These are phyloP conservation scores for Sanghuangporus baumii DNA, from an alignment of 1,284 basidiomycete genomes.

Conservation along the genomic window DNA sequence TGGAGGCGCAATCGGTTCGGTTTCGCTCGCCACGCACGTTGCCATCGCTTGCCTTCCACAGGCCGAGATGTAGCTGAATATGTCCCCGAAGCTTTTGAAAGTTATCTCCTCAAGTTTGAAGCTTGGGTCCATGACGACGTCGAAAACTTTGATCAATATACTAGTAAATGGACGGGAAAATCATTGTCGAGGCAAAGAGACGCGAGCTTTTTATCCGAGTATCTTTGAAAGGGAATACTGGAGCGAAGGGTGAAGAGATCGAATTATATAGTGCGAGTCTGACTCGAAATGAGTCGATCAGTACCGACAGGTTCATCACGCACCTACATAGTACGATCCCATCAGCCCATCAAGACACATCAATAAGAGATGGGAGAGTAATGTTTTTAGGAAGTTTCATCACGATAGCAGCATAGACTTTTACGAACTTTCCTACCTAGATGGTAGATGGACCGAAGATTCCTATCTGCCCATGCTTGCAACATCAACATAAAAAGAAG, in stretches of 20 bases:
- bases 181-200: not conserved
- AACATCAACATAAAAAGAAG: too few species aligned
- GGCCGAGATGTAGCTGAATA: not conserved
- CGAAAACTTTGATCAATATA: not conserved
- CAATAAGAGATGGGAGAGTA: too few species aligned
- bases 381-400: too few species aligned
- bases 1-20: not conserved
- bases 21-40: not conserved
- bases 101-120: not conserved
- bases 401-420: too few species aligned
- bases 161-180: not conserved
- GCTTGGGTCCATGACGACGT: not conserved
- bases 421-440: too few species aligned
- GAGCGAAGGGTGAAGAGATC: not conserved
- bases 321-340: too few species aligned
- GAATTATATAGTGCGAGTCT: too few species aligned
- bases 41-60: not conserved
- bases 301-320: too few species aligned
- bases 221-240: not conserved
- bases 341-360: too few species aligned
- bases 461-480: too few species aligned
- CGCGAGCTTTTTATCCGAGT: not conserved
- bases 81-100: not conserved
- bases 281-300: too few species aligned
- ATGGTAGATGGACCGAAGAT: too few species aligned